Evolutionary conservation across 23 red algal species (phyloP).

Genomic region (Gracilariopsis chorda): DNA sequence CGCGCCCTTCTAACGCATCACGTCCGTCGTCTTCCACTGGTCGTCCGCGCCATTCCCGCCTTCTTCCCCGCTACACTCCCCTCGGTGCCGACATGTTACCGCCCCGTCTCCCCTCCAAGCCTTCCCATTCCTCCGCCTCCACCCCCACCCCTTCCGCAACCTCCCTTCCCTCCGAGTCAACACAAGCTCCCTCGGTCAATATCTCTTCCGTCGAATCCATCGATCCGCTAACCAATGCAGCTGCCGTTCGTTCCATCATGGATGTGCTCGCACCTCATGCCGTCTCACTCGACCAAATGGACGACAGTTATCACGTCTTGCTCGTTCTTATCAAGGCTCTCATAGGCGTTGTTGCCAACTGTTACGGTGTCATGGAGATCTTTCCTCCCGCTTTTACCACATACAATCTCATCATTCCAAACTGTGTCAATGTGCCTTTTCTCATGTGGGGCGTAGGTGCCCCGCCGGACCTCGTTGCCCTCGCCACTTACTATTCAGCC

Average conservation of each 20-base stretch:
- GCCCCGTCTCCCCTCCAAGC: neutral
- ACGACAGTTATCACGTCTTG: conserved; percentile 29
- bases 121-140: neutral
- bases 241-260: conserved; percentile 1
- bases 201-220: conserved; percentile 16
- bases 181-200: neutral
- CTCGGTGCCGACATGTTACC: neutral
- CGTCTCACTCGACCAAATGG: conserved; percentile 36
- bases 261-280: conserved; percentile 44
- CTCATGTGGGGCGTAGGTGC: conserved; percentile 29
- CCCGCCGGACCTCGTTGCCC: conserved; percentile 1
- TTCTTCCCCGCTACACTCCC: conserved; percentile 5
- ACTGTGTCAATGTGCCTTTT: conserved; percentile 51
- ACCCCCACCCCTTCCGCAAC: neutral
- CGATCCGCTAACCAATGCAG: neutral
- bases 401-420: conserved; percentile 58
- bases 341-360: conserved; percentile 47
- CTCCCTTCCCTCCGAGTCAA: neutral
- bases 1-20: neutral
- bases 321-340: conserved; percentile 18
- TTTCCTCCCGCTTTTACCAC: conserved; percentile 59
- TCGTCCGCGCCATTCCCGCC: neutral
- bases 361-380: conserved; percentile 51
- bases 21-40: neutral
- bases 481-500: conserved; percentile 46